Conservation (phyloP, 495 filamentous ascomycete species). For the Xanthoparmelia taractica region DNA sequence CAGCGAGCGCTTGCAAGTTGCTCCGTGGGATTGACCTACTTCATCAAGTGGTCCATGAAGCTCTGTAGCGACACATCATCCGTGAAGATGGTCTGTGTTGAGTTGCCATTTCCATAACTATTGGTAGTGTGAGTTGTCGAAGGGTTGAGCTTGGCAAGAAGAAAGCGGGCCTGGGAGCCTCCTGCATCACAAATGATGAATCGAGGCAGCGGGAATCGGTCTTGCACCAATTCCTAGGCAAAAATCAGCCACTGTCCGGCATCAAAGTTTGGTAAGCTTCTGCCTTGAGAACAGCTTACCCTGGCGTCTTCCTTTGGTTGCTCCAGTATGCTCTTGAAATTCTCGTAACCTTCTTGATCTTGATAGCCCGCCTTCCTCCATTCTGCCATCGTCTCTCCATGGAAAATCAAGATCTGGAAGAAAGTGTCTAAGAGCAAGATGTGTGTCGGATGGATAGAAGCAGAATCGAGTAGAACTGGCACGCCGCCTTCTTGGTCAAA, state of each 20-base stretch:
- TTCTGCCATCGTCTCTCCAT: conserved; percentile 94
- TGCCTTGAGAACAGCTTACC: conserved; percentile 43
- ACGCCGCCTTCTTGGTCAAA: conserved; percentile 87
- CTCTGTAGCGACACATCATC: conserved; percentile 98
- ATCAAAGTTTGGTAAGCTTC: conserved; percentile 1
- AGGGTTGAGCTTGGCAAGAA: conserved; percentile 95
- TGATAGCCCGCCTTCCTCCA: conserved; percentile 99
- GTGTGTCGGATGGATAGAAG: conserved; percentile 88
- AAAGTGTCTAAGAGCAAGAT: conserved; percentile 96
- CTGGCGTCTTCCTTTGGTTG: conserved; percentile 96
- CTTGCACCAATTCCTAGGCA: conserved; percentile 84
- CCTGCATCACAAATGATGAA: conserved; percentile 99
- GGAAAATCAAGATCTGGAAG: conserved; percentile 99
- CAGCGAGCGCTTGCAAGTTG: conserved; percentile 25
- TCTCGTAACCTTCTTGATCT: conserved; percentile 97
- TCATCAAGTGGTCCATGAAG: conserved; percentile 99
- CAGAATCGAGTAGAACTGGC: conserved; percentile 90
- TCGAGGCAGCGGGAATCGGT: conserved; percentile 93
- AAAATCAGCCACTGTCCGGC: conserved; percentile 17
- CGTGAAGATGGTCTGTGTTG: conserved; percentile 97
- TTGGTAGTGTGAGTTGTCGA: conserved; percentile 95
- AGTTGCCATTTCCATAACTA: conserved; percentile 77
- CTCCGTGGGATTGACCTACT: conserved; percentile 53
- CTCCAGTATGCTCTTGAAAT: conserved; percentile 81
- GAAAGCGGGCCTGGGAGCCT: conserved; percentile 94